Evolutionary conservation across 371 early-diverging fungal species (phyloP).

Genomic region (Mortierella sp.): DNA sequence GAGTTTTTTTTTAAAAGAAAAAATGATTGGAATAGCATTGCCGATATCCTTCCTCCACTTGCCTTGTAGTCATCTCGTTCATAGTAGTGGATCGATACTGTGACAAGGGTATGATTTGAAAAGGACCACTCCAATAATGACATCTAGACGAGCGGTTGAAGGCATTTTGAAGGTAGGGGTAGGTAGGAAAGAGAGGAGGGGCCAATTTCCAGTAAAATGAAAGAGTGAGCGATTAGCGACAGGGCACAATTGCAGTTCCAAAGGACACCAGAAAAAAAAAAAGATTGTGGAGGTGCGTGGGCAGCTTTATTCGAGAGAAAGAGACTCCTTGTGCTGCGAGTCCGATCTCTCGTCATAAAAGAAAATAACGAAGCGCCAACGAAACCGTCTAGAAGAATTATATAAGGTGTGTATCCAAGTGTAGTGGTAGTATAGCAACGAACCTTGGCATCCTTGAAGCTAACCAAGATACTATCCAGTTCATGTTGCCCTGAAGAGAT

Average conservation of each 20-base stretch:
- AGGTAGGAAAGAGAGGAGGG: too few relatives aligned
- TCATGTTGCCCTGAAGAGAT: constrained; percentile 74
- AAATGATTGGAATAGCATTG: constrained; percentile 5
- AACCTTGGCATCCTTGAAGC: constrained; percentile 95
- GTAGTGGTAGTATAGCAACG: constrained; percentile 10
- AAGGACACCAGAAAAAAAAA: neutral
- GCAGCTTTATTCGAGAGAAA: too few relatives aligned
- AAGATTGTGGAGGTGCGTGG: constrained; percentile 1
- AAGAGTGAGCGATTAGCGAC: constrained; percentile 1
- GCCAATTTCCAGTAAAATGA: neutral
- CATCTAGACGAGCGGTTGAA: constrained; percentile 65
- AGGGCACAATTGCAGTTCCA: constrained; percentile 3
- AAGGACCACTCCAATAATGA: constrained; percentile 90
- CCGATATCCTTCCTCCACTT: constrained; percentile 40
- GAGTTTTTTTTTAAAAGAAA: neutral
- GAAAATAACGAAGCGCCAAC: neutral
- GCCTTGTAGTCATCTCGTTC: constrained; percentile 93
- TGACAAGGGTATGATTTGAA: constrained; percentile 79
- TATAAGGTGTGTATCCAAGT: too few relatives aligned
- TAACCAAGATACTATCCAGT: constrained; percentile 85
- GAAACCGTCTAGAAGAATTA: neutral
- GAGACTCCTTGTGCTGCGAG: neutral
- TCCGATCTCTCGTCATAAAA: too few relatives aligned
- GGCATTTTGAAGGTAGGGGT: too few relatives aligned
- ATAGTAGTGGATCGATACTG: constrained; percentile 96